Percentiles rank a stretch among this genome's conserved stretches.
These are phyloP conservation scores for Primulina tabacum DNA, from an alignment of 257 asterid genomes.

Conservation along the genomic window DNA sequence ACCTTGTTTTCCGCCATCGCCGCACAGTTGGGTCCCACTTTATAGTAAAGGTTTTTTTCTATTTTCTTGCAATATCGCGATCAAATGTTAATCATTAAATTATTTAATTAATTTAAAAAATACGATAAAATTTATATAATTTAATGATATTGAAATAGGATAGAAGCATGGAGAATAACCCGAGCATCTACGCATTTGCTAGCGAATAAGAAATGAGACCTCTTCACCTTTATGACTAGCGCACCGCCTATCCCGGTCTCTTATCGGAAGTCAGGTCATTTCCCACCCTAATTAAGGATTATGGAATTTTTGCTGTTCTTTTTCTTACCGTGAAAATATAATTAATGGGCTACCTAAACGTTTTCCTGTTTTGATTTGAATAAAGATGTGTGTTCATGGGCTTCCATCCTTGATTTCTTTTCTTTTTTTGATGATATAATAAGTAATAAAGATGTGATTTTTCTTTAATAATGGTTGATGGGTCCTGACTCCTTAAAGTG, in stretches of 20 bases:
- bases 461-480: constrained; percentile 29
- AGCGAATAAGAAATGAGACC: not conserved
- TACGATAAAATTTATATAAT: no score
- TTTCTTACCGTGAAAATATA: not conserved
- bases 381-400: not conserved
- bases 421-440: not conserved
- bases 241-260: constrained; percentile 28
- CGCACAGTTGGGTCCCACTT: no score
- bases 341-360: not conserved
- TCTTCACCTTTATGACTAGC: constrained; percentile 22
- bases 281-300: not conserved
- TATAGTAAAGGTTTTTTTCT: no score
- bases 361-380: constrained; percentile 14
- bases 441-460: not conserved
- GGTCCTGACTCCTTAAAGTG: constrained; percentile 33
- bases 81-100: no score
- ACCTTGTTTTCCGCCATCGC: no score
- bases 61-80: no score
- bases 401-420: not conserved
- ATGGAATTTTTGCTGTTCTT: constrained; percentile 1
- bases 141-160: no score
- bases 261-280: constrained; percentile 21
- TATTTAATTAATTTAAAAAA: no score
- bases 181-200: constrained; percentile 22
- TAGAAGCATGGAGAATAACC: no score